These are phyloP conservation scores for Candida pseudoglaebosa DNA, from an alignment of 805 yeast genomes.

Conservation along the genomic window DNA sequence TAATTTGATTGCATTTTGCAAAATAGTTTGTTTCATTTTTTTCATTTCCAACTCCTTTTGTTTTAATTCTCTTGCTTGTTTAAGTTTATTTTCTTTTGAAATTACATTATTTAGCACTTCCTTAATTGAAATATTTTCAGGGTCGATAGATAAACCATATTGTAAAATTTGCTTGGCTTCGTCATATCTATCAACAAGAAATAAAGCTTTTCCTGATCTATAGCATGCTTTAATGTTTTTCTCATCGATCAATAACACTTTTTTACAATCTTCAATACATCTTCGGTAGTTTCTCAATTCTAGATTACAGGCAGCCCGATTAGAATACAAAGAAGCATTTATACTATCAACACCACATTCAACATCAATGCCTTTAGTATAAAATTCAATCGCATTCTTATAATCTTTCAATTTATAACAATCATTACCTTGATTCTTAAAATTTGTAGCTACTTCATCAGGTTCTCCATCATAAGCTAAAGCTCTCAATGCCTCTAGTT, in stretches of 20 bases:
- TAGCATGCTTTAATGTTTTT: constrained; percentile 78
- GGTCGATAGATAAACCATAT: constrained; percentile 62
- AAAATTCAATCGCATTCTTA: constrained; percentile 71
- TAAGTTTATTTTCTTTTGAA: constrained; percentile 30
- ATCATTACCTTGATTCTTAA: constrained; percentile 91
- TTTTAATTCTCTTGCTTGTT: constrained; percentile 25
- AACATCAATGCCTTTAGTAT: constrained; percentile 75
- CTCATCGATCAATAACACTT: constrained; percentile 62
- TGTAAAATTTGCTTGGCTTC: constrained; percentile 67
- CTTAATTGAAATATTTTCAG: constrained; percentile 53
- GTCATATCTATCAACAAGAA: constrained; percentile 59
- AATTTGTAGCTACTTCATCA: constrained; percentile 82
- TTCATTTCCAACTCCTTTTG: constrained; percentile 38
- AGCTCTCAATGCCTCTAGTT: constrained; percentile 84
- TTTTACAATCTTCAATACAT: constrained; percentile 82
- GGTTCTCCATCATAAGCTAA: constrained; percentile 96
- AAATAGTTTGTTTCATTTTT: constrained; percentile 37
- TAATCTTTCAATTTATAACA: constrained; percentile 68
- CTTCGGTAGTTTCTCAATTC: constrained; percentile 80
- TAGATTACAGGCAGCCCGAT: constrained; percentile 89
- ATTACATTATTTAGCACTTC: constrained; percentile 40
- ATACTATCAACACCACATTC: constrained; percentile 54
- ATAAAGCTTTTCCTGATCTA: constrained; percentile 79
- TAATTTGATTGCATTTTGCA: constrained; percentile 56
- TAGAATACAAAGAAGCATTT: constrained; percentile 62